phyloP scores from a whole-genome alignment of 176 grass and related monocot species.

The Oryza officinalis region DNA sequence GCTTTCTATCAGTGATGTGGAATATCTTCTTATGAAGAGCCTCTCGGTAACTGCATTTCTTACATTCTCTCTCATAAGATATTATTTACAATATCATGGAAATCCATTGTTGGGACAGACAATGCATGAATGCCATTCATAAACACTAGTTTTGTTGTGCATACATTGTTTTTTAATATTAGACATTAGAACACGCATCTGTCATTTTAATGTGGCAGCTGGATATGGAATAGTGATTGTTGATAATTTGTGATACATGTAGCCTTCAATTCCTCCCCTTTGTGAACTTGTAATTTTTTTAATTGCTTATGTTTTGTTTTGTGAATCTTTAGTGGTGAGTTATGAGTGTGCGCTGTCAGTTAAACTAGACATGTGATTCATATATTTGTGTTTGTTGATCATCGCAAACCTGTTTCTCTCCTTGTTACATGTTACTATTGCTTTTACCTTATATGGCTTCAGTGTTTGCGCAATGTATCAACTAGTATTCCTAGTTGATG shows the following conservation, averaged over 20 bases:
- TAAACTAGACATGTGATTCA: not conserved
- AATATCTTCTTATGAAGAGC: constrained; percentile 71
- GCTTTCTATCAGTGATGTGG: constrained; percentile 59
- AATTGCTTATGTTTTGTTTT: not conserved
- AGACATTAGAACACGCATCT: not conserved
- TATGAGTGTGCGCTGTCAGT: not conserved
- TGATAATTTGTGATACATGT: not conserved
- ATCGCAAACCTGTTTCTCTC: not conserved
- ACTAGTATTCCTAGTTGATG: not conserved
- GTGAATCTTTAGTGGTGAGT: not conserved
- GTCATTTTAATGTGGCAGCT: not conserved
- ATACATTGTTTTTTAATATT: not conserved
- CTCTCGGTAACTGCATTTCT: constrained; percentile 53
- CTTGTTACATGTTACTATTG: not conserved
- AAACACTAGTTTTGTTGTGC: not conserved
- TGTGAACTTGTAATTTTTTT: not conserved
- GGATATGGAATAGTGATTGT: not conserved
- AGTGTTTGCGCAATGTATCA: not conserved
- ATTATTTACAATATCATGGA: not conserved
- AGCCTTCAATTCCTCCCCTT: not conserved
- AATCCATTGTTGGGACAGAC: not conserved
- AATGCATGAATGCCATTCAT: not conserved
- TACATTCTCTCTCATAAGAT: not conserved
- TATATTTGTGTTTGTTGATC: not conserved
- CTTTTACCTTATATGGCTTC: not conserved